Evolutionary conservation across 805 yeast species (phyloP).

Genomic region (Yamadazyma insecticola): DNA sequence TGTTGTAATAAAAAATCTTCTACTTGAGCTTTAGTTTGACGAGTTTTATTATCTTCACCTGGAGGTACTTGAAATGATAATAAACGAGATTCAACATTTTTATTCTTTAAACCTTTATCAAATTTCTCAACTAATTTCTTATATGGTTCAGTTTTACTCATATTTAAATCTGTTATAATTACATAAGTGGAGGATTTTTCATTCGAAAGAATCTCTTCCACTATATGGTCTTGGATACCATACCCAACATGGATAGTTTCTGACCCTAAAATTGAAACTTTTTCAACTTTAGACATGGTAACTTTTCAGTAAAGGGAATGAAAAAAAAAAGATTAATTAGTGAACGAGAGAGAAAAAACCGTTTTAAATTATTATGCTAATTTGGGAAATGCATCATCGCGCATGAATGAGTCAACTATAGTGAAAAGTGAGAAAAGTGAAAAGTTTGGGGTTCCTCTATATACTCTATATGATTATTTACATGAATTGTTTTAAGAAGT

Average conservation of each 20-base stretch:
- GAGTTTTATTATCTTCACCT: conserved; percentile 86
- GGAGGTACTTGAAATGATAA: conserved; percentile 77
- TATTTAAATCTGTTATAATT: conserved; percentile 79
- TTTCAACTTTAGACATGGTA: conserved; percentile 28
- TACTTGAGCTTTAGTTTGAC: conserved; percentile 86
- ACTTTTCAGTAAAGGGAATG: background rate
- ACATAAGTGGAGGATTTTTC: conserved; percentile 89
- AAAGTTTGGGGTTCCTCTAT: background rate
- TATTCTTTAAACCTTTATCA: conserved; percentile 23
- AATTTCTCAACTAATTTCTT: conserved; percentile 43
- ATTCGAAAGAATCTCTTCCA: conserved; percentile 54
- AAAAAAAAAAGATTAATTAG: too few relatives aligned
- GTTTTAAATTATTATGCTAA: too few relatives aligned
- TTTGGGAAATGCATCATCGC: conserved; percentile 3
- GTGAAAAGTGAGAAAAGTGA: too few relatives aligned
- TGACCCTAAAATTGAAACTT: conserved; percentile 73
- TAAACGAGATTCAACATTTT: conserved; percentile 57
- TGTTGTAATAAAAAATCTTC: conserved; percentile 80
- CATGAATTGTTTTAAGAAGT: conserved; percentile 26
- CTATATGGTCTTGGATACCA: conserved; percentile 69
- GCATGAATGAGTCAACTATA: conserved; percentile 1
- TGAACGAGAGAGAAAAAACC: background rate
- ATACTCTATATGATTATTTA: background rate
- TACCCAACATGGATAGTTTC: conserved; percentile 90
- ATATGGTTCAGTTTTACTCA: conserved; percentile 62